Evolutionary conservation across 83 land plant species (phyloP).

Genomic region (Picea mariana): DNA sequence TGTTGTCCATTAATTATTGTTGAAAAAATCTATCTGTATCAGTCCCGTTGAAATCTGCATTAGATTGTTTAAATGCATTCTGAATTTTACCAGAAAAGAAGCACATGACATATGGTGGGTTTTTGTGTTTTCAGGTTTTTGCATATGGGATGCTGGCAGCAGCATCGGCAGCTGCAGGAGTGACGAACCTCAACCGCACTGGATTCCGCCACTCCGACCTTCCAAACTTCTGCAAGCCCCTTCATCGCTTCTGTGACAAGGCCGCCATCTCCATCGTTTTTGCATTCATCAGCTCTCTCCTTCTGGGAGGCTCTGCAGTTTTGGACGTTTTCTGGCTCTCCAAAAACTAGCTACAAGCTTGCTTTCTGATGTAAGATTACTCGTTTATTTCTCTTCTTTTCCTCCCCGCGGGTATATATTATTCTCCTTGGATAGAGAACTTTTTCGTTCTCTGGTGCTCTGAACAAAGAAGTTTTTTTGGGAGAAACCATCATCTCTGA

Average conservation of each 20-base stretch:
- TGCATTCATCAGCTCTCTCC: slow-evolving; percentile 47
- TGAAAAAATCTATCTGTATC: background rate
- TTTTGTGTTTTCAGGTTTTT: slow-evolving; percentile 36
- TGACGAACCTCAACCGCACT: slow-evolving; percentile 60
- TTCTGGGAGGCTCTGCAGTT: slow-evolving; percentile 41
- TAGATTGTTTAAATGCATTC: no score
- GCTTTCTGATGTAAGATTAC: no score
- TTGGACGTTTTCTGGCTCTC: slow-evolving; percentile 56
- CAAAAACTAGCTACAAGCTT: slow-evolving; percentile 23
- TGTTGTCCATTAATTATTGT: background rate
- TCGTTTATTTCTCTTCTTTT: no score
- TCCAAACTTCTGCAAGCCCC: slow-evolving; percentile 62
- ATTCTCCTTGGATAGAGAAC: no score
- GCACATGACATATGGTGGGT: background rate
- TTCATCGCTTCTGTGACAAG: slow-evolving; percentile 46
- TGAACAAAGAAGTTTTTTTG: no score
- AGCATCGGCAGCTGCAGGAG: slow-evolving; percentile 61
- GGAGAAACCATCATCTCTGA: no score
- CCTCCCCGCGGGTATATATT: no score
- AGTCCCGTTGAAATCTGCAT: no score
- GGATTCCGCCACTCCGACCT: slow-evolving; percentile 47
- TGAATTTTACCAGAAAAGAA: no score
- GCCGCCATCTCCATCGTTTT: slow-evolving; percentile 49
- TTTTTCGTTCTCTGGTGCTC: no score
- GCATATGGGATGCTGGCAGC: slow-evolving; percentile 69